Evolutionary conservation across 768 basidiomycete species (phyloP).

Genomic region (Boletus tomentosulus): DNA sequence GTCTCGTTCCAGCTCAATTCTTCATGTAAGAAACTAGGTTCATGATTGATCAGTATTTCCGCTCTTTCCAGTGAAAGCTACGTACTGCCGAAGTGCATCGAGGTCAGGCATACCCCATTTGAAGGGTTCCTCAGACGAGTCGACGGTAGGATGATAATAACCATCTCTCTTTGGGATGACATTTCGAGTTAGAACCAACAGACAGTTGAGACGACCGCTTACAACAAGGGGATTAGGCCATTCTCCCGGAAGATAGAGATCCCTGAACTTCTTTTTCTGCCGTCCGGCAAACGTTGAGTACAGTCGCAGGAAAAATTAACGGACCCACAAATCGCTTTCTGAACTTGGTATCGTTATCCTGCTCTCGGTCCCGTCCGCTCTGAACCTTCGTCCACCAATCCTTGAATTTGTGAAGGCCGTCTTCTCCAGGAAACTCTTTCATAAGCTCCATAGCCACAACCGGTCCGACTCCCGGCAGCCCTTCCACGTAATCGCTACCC

Average conservation of each 20-base stretch:
- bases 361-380: constrained; percentile 75
- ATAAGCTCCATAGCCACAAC: constrained; percentile 95
- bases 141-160: constrained; percentile 88
- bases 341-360: constrained; percentile 73
- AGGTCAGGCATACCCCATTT: constrained; percentile 98
- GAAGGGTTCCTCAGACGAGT: constrained; percentile 89
- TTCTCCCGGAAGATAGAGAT: constrained; percentile 70
- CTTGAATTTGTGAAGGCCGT: constrained; percentile 82
- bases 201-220: constrained; percentile 28
- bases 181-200: neutral
- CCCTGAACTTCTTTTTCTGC: constrained; percentile 88
- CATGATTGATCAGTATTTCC: constrained; percentile 11
- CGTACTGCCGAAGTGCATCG: constrained; percentile 81
- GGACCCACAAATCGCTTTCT: constrained; percentile 74
- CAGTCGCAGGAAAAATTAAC: constrained; percentile 1
- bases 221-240: constrained; percentile 96
- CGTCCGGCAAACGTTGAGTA: constrained; percentile 6
- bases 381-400: constrained; percentile 96
- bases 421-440: constrained; percentile 85
- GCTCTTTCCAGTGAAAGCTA: constrained; percentile 10
- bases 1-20: constrained; percentile 78
- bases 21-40: constrained; percentile 58
- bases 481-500: constrained; percentile 96
- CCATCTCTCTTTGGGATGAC: constrained; percentile 65
- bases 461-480: constrained; percentile 87